Percentiles rank a stretch among this genome's conserved stretches.
These are phyloP conservation scores for Fraxinus greggii DNA, from an alignment of 305 asterid genomes.

Conservation along the genomic window DNA sequence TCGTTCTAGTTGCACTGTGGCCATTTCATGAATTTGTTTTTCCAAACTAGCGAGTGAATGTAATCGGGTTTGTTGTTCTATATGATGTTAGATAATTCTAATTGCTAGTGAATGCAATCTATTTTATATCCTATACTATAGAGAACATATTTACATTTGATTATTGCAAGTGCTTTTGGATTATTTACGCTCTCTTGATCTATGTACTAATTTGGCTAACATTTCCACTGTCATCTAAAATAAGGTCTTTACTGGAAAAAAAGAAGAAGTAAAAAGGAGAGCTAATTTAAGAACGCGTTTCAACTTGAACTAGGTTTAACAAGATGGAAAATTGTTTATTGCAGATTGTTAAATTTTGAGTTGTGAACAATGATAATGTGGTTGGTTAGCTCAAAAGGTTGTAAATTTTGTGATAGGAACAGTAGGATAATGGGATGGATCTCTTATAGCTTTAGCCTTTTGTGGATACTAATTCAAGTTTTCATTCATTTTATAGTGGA, in stretches of 20 bases:
- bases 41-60: neutral
- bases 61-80: neutral
- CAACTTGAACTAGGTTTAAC: neutral
- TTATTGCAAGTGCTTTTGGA: neutral
- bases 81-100: neutral
- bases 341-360: neutral
- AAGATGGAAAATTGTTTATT: neutral
- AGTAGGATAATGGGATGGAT: neutral
- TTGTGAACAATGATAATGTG: neutral
- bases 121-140: neutral
- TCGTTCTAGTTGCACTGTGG: neutral
- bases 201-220: neutral
- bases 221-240: neutral
- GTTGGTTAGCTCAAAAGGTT: neutral
- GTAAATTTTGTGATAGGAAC: neutral
- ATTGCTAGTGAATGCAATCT: neutral
- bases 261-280: neutral
- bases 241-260: neutral
- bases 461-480: neutral
- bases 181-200: neutral
- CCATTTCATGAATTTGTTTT: neutral
- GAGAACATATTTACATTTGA: neutral
- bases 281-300: neutral
- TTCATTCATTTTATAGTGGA: slow-evolving; percentile 2
- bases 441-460: neutral